Percentiles rank a stretch among this genome's conserved stretches.
These are phyloP conservation scores for Globisporangium lucens DNA, from an alignment of 352 stramenopile genomes.

Conservation along the genomic window DNA sequence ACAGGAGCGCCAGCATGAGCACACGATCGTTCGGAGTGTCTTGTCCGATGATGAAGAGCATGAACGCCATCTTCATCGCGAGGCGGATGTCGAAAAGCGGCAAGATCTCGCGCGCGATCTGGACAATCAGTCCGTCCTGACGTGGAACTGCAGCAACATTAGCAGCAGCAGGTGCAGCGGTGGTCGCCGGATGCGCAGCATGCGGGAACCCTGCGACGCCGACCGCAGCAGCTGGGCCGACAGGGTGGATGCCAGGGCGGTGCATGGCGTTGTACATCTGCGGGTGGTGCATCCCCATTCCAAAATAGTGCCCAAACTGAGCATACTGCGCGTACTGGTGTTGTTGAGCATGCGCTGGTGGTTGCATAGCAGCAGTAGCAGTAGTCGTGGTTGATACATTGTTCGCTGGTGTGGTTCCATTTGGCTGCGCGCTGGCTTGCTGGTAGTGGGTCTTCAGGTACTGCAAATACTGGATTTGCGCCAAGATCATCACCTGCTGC, in stretches of 20 bases:
- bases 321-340: conserved; percentile 16
- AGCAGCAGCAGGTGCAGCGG: conserved; percentile 9
- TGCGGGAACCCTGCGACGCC: conserved; percentile 1
- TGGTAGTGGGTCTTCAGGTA: conserved; percentile 49
- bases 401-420: neutral
- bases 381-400: neutral
- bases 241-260: conserved; percentile 10
- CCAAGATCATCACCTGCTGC: conserved; percentile 70
- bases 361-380: neutral
- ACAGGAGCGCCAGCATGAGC: conserved; percentile 68
- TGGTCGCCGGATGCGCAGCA: neutral
- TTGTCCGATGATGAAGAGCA: conserved; percentile 87
- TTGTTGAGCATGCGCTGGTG: conserved; percentile 9
- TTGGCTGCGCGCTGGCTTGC: conserved; percentile 15
- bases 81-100: conserved; percentile 71
- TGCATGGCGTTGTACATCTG: conserved; percentile 15
- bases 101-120: conserved; percentile 55
- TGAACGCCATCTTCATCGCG: conserved; percentile 85
- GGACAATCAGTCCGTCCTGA: conserved; percentile 29
- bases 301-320: conserved; percentile 31
- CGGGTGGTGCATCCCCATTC: conserved; percentile 24
- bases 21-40: conserved; percentile 75
- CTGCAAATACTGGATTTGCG: conserved; percentile 83
- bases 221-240: neutral
- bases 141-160: conserved; percentile 11